Conservation (phyloP, 2,329 filamentous ascomycete genomes). For the Chalara sp. region DNA sequence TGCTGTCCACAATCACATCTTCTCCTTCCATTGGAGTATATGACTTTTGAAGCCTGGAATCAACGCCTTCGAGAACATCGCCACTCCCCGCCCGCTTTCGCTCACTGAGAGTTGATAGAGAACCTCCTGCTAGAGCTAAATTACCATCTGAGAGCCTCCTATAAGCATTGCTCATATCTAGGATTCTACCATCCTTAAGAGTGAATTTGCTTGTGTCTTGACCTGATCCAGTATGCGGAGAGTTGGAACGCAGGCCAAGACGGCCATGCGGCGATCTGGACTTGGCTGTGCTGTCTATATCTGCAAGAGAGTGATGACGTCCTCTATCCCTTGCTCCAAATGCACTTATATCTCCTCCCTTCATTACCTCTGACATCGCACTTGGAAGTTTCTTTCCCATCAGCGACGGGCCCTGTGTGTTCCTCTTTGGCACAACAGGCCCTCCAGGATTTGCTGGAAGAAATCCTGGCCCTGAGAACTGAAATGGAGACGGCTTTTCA, state of each 20-base stretch:
- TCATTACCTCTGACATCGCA: conserved; percentile 48
- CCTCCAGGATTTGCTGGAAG: conserved; percentile 40
- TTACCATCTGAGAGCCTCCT: conserved; percentile 66
- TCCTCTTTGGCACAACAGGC: conserved; percentile 40
- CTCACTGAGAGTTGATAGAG: conserved; percentile 41
- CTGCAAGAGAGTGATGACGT: conserved; percentile 18
- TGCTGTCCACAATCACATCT: conserved; percentile 22
- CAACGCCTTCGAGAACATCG: conserved; percentile 6
- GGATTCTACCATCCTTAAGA: conserved; percentile 51
- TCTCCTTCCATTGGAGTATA: conserved; percentile 20
- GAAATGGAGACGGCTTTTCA: conserved; percentile 48
- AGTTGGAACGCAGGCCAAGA: conserved; percentile 22
- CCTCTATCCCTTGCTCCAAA: conserved; percentile 21
- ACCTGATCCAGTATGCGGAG: conserved; percentile 14
- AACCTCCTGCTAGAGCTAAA: conserved; percentile 56
- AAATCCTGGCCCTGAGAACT: conserved; percentile 47
- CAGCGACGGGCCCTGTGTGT: conserved; percentile 34
- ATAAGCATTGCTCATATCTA: conserved; percentile 66
- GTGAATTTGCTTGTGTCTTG: conserved; percentile 34
- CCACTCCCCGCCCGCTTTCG: conserved; percentile 18
- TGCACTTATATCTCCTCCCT: conserved; percentile 44
- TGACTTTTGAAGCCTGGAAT: conserved; percentile 23
- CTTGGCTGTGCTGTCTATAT: conserved; percentile 15
- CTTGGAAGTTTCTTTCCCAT: conserved; percentile 33
- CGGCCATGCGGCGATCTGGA: conserved; percentile 25